Evolutionary conservation across 106 monocot species (phyloP).

Genomic region (Allium sativum): DNA sequence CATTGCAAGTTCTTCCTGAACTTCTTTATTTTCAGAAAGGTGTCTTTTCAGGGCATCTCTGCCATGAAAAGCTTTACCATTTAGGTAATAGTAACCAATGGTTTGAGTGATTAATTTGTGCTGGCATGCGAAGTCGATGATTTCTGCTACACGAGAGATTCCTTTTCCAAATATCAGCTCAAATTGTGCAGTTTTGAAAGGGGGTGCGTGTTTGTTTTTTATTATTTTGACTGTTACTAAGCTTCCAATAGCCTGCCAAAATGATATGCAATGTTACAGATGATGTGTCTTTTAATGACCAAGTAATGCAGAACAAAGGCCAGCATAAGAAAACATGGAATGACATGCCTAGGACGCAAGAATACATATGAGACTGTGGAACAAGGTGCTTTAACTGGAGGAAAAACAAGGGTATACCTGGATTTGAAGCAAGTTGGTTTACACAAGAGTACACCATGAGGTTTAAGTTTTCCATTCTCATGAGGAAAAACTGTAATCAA

Average conservation of each 20-base stretch:
- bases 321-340: too few species aligned
- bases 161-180: constrained; percentile 91
- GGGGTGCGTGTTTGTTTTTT: constrained; percentile 97
- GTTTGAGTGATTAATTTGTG: constrained; percentile 64
- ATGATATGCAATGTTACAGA: neutral
- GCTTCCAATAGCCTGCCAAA: constrained; percentile 65
- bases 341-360: too few species aligned
- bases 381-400: too few species aligned
- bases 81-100: constrained; percentile 35
- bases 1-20: constrained; percentile 34
- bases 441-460: too few species aligned
- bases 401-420: too few species aligned
- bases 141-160: constrained; percentile 62
- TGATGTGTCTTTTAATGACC: too few species aligned
- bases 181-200: constrained; percentile 80
- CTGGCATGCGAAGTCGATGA: constrained; percentile 55
- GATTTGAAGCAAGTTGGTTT: too few species aligned
- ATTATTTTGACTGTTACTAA: constrained; percentile 90
- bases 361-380: too few species aligned
- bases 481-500: too few species aligned
- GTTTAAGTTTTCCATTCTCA: too few species aligned
- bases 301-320: too few species aligned
- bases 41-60: constrained; percentile 64
- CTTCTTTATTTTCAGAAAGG: constrained; percentile 40
- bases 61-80: constrained; percentile 53